Base-by-base conservation (phyloP, 2,329 filamentous ascomycete species). In the Ophiostoma ips region DNA sequence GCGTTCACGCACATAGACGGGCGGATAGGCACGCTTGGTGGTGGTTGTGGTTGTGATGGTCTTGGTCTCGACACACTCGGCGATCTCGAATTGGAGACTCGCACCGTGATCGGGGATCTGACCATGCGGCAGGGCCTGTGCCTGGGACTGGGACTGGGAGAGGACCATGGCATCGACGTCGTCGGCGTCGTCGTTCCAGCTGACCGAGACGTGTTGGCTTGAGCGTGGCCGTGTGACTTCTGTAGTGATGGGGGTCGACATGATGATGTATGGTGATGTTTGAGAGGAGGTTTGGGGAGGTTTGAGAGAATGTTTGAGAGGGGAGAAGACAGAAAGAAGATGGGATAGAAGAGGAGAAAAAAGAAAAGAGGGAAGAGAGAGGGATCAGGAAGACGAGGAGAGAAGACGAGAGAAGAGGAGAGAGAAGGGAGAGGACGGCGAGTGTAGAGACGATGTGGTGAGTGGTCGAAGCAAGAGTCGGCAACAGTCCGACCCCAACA, bases 41-140 rank as follows among this genome's bases (percentile, higher is more conserved):
- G 87, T 94, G 1, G 88, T 95, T 0, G 89, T 95, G 0, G 90
- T 95, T 1, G 89, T 95, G 55, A 95, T 79, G 11, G 77, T 82
- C 63, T 78, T 81, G 15, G 78, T 82, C 65, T 82, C 79, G 60
- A 82, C 75, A 57, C 77, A 81, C 59, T 82, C 77, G 53, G 75
- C 75, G 44, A 82, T 68, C 55, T 77, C 73, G 56, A 81, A 74
- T 58, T 77, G 73, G 49, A 71, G 61, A 33, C 63, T 61, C 8
- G 65, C 43, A 10, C 55, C 43, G 16, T 56, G 56, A 16, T 55
- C 52, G 7, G 56, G 50, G 3, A 15, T 15, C 9, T 28, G 19
- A 13, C 13, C 28, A 10, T 41, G 38, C 3, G 38, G 15, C 8
- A 28, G 5, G 24, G 24, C 24, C 24, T 28, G 24, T 28, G 24